Base-by-base conservation (phyloP, 2,329 filamentous ascomycete species). In the Lachnellula willkommii region DNA sequence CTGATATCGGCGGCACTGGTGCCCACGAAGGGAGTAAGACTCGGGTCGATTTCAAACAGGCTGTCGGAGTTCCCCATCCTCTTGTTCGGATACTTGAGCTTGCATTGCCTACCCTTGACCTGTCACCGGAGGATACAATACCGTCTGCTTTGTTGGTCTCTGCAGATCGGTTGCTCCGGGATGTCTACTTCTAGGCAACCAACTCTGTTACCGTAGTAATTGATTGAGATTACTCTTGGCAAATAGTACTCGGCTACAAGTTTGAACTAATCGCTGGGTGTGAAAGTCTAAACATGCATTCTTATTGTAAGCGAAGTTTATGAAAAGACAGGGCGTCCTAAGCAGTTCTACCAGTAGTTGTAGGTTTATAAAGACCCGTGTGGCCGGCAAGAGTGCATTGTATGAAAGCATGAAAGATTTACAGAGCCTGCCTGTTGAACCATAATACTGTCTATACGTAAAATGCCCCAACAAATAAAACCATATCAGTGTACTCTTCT, bases 91-190 rank as follows among this genome's bases (percentile, higher is more conserved):
- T 57, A 32, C 47, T 47, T 35, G 35, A 50, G 20, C n/a, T 53
- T 36, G 55, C 47, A 12, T 32, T 55, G 17, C 53, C 53, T 6
- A 50, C 50, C 58, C 50, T 52, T 20, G 50, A 52, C n/a, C 20
- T 20, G 2, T 8, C 17, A 4, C 17, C 15, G 4, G 26, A 37
- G 11, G 40, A 46, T 36, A 22, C 17, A 7, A 22, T 37, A 35
- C 39, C 28, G 12, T n/a, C 17, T 24, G 20, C 17, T 43, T 17
- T 42, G n/a, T 20, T 15, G 17, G 36, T 17, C 6, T 15, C 40
- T 24, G 5, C 17, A 12, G 42, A 47, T 22, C 22, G n/a, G 4
- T 20, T 52, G 28, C 28, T 52, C 8, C 39, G 15, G 14, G 20
- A 47, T 37, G n/a, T 52, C 2, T 46, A 45, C 42, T 47, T 52